Evolutionary conservation across 192 early-diverging fungal genomes (phyloP).

Genomic region (Chytriomyces sp.): DNA sequence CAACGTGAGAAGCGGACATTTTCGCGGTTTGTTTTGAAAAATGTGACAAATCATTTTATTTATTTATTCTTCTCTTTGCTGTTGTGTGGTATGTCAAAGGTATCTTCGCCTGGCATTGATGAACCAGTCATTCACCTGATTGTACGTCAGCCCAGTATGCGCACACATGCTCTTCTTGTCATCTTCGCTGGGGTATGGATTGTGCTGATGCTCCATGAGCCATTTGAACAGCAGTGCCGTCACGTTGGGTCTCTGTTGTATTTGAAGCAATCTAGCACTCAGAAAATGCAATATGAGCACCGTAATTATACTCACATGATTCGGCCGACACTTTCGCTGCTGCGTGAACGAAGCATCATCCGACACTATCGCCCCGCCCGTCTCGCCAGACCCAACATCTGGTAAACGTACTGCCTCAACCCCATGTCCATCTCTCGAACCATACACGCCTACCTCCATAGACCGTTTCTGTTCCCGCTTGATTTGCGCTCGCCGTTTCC

Average conservation of each 20-base stretch:
- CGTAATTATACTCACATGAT: constrained; percentile 11
- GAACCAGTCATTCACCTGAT: constrained; percentile 80
- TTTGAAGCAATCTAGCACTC: not conserved
- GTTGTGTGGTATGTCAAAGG: not conserved
- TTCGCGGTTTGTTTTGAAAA: too few relatives aligned
- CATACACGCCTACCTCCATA: not conserved
- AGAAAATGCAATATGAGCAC: not conserved
- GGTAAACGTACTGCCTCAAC: not conserved
- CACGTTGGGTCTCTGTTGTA: constrained; percentile 34
- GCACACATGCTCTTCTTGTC: constrained; percentile 60
- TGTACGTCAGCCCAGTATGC: constrained; percentile 62
- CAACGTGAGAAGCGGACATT: too few relatives aligned
- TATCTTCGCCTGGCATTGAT: constrained; percentile 72
- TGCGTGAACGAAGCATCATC: not conserved
- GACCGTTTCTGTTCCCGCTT: too few relatives aligned
- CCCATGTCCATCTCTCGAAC: not conserved
- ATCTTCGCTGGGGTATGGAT: constrained; percentile 74
- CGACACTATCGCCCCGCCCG: not conserved
- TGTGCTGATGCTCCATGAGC: constrained; percentile 64
- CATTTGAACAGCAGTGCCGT: constrained; percentile 64
- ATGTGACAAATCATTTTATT: not conserved
- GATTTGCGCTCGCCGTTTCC: not conserved
- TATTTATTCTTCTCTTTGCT: not conserved
- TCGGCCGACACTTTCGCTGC: constrained; percentile 14
- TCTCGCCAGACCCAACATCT: not conserved